These are phyloP conservation scores for Hanseniaspora clermontiae DNA, from an alignment of 805 yeast species.

Conservation along the genomic window DNA sequence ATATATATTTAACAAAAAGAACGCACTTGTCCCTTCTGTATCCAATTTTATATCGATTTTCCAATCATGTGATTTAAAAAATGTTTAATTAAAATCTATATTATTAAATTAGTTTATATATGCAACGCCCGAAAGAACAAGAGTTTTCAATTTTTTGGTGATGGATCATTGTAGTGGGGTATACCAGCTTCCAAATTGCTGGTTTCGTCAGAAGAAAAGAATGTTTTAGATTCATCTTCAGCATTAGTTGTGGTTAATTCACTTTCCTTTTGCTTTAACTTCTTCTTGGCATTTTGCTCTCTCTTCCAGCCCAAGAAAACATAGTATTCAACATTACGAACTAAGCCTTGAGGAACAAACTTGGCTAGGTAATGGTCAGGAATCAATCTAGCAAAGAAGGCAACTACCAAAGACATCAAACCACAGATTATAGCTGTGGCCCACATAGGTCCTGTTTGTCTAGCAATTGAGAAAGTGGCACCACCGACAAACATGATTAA, in stretches of 20 bases:
- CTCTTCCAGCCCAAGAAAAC: slow-evolving; percentile 13
- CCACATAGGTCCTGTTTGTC: slow-evolving; percentile 83
- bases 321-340: slow-evolving; percentile 22
- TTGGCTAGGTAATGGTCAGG: slow-evolving; percentile 68
- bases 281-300: slow-evolving; percentile 1
- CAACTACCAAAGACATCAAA: slow-evolving; percentile 65
- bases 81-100: too few relatives aligned
- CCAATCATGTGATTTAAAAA: too few relatives aligned
- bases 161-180: neutral
- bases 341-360: slow-evolving; percentile 51
- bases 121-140: too few relatives aligned
- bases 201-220: neutral
- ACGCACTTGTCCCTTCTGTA: too few relatives aligned
- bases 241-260: neutral
- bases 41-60: too few relatives aligned
- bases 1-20: too few relatives aligned
- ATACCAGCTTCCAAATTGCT: slow-evolving; percentile 10
- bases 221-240: neutral
- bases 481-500: slow-evolving; percentile 96
- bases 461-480: slow-evolving; percentile 72
- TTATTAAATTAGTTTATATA: too few relatives aligned
- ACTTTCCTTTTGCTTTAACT: neutral
- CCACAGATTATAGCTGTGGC: slow-evolving; percentile 77
- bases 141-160: neutral
- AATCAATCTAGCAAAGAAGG: slow-evolving; percentile 57